Conservation (phyloP, 306 rosid species). For the Inga laurina region DNA sequence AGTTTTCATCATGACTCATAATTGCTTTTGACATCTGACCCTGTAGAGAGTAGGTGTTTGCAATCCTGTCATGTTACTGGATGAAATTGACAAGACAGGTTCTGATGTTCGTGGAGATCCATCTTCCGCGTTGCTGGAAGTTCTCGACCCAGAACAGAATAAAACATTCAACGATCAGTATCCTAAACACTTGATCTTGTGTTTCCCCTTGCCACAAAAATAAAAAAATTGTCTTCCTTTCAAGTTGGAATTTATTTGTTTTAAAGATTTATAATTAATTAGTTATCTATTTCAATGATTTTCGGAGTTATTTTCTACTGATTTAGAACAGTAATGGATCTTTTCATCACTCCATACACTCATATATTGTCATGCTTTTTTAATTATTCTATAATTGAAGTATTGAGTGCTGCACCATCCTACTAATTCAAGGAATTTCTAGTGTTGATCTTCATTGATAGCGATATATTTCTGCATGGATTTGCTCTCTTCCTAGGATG, state of each 20-base stretch:
- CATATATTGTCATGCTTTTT: neutral
- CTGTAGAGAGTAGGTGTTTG: conserved; percentile 75
- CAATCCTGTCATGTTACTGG: conserved; percentile 95
- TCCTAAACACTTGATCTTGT: conserved; percentile 51
- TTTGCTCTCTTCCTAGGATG: neutral
- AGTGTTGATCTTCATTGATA: conserved; percentile 22
- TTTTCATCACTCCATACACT: neutral
- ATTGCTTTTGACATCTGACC: conserved; percentile 29
- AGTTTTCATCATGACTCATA: conserved; percentile 20
- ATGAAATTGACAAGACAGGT: conserved; percentile 97
- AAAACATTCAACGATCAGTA: conserved; percentile 94
- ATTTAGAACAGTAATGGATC: conserved; percentile 1
- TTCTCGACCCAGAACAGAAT: conserved; percentile 98
- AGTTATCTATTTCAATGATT: neutral
- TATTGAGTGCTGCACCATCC: conserved; percentile 15
- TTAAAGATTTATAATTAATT: neutral
- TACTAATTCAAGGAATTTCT: conserved; percentile 16
- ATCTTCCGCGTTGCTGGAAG: conserved; percentile 94
- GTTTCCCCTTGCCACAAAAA: neutral
- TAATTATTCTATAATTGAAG: neutral
- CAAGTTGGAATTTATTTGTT: neutral
- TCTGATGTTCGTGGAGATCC: conserved; percentile 98
- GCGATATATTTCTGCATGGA: conserved; percentile 18
- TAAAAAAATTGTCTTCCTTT: neutral
- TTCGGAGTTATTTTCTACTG: neutral